Evolutionary conservation across 2,329 filamentous ascomycete species (phyloP).

Genomic region (Fusarium fracticaudum): DNA sequence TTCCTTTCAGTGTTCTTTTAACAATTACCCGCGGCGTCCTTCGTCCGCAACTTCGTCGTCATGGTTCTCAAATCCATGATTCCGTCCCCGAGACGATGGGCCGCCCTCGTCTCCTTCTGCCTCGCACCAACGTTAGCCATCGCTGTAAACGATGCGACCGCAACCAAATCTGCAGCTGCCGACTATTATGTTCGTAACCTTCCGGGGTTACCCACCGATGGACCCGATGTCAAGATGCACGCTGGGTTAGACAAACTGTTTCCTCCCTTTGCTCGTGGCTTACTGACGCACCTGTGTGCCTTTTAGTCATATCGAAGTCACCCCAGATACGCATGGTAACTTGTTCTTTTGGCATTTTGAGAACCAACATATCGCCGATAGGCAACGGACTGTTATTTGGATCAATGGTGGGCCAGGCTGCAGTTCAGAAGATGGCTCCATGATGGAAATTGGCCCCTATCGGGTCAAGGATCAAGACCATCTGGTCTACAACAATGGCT

Average conservation of each 20-base stretch:
- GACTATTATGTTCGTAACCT: conserved; percentile 91
- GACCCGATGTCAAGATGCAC: conserved; percentile 92
- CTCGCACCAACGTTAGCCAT: conserved; percentile 53
- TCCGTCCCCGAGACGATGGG: conserved; percentile 44
- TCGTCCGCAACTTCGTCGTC: conserved; percentile 26
- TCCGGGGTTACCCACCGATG: conserved; percentile 79
- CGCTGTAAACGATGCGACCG: conserved; percentile 33
- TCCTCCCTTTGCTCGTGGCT: conserved; percentile 1
- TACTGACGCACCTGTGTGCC: conserved; percentile 35
- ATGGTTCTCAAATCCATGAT: conserved; percentile 43
- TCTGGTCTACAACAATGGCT: conserved; percentile 87
- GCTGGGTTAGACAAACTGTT: conserved; percentile 75
- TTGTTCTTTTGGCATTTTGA: conserved; percentile 99
- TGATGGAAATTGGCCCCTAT: conserved; percentile 98
- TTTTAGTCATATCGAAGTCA: conserved; percentile 87
- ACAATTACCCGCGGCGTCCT: conserved; percentile 24
- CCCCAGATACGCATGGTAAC: conserved; percentile 85
- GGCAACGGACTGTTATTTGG: conserved; percentile 93
- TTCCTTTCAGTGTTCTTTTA: conserved; percentile 9
- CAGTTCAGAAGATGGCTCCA: conserved; percentile 93
- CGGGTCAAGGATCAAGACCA: conserved; percentile 78
- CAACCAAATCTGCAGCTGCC: conserved; percentile 55
- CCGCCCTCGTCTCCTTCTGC: conserved; percentile 49
- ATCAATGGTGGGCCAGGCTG: conserved; percentile 96
- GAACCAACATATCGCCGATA: conserved; percentile 93